Percentiles rank a stretch among this genome's conserved stretches.
phyloP scores from a whole-genome alignment of 352 stramenopile genomes.

The Pythium utonaiense region DNA sequence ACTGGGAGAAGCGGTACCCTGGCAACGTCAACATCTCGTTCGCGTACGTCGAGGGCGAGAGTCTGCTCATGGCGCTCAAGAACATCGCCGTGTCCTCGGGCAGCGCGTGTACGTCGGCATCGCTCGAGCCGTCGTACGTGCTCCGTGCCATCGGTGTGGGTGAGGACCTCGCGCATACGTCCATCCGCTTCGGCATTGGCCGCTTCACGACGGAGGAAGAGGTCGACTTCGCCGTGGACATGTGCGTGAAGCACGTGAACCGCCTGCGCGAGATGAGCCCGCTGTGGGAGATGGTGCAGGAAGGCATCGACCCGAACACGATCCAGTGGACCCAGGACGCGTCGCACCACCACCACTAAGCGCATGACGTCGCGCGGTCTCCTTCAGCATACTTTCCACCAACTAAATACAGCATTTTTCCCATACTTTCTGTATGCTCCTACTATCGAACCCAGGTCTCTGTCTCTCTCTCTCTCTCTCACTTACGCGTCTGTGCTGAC shows the following conservation, averaged over 20 bases:
- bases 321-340: conserved; percentile 99
- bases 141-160: conserved; percentile 97
- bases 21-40: conserved; percentile 99
- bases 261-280: conserved; percentile 98
- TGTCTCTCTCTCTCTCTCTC: too few relatives aligned
- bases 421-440: too few relatives aligned
- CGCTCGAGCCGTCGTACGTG: conserved; percentile 98
- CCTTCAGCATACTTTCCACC: neutral
- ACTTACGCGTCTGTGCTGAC: too few relatives aligned
- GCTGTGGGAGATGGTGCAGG: conserved; percentile 99
- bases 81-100: conserved; percentile 98
- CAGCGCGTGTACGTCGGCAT: conserved; percentile 95
- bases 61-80: conserved; percentile 98
- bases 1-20: conserved; percentile 90
- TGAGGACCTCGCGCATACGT: conserved; percentile 99
- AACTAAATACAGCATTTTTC: neutral
- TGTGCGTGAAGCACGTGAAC: conserved; percentile 93
- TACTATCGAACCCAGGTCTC: too few relatives aligned
- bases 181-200: conserved; percentile 96
- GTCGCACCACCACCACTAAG: conserved; percentile 49
- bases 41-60: conserved; percentile 99
- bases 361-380: neutral
- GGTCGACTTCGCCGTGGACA: conserved; percentile 95
- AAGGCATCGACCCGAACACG: conserved; percentile 99
- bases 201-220: conserved; percentile 98